Base-by-base conservation (phyloP, 257 asterid genomes). In the Cruciata laevipes region DNA sequence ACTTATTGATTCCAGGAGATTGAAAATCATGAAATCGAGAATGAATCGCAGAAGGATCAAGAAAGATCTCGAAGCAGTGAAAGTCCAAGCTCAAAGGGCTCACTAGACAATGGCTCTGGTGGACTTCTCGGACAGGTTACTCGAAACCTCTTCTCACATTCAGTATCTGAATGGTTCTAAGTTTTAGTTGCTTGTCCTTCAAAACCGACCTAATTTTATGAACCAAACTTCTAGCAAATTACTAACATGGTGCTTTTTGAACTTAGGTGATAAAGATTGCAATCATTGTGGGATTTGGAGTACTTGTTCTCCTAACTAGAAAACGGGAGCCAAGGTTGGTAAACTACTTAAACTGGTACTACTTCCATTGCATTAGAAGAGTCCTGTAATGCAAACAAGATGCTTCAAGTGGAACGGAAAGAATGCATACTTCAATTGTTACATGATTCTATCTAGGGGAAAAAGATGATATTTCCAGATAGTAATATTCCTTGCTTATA, bases 271-370 rank as follows among this genome's bases (percentile, higher is more conserved):
- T 88, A 56, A 93, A 86, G 71, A 44, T 88, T 68, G 96, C 83
- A 12, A 74, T 79, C 49, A 74, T 90, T 55, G 77, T 88, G 77
- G 96, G 96, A 57, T 93, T 88, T 69, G 97, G 97, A 67, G 75
- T 79, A 31, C 81, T 93, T 69, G 97, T 90, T 79, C 73, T 90
- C 66, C 79, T 93, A 65, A 88, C 91, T 67, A 84, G 97, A 73
- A 87, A 93, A 74, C 85, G 79, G 75, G 95, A 88, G 77, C 92
- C 95, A 49, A 71, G 89, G 91, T 83, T 18, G 20, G 63, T 74
- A 16, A 53, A 56, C 61, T 21, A 61, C 25, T 40, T 63, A 24
- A 24, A 9, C 49, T 23, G 25, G 7, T 55, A 11, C 33, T 20
- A 24, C 55, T 8, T 47, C 20, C 20, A 8, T 14, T 47, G 20